These are phyloP conservation scores for Wallacemonas collosoma DNA, from an alignment of 208 protist genomes.

Conservation along the genomic window DNA sequence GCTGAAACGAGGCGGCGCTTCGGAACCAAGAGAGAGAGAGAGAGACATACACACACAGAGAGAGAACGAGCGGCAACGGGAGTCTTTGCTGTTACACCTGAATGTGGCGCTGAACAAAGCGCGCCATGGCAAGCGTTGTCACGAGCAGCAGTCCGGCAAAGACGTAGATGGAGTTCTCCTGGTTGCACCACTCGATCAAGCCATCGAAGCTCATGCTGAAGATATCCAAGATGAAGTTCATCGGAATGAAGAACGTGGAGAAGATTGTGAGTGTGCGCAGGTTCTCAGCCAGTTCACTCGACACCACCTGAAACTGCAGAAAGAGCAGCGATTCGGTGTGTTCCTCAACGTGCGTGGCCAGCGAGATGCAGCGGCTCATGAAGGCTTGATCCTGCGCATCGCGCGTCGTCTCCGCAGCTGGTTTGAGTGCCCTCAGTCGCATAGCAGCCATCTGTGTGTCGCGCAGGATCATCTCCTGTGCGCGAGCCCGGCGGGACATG, in stretches of 20 bases:
- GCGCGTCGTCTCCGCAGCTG: neutral
- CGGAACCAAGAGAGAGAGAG: neutral
- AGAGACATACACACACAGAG: neutral
- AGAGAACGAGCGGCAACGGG: neutral
- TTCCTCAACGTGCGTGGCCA: constrained; percentile 49
- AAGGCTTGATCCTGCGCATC: constrained; percentile 5
- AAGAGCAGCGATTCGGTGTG: constrained; percentile 57
- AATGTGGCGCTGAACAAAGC: constrained; percentile 25
- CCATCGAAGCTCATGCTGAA: constrained; percentile 46
- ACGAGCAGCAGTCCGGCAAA: constrained; percentile 24
- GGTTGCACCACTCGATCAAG: constrained; percentile 14
- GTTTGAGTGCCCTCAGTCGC: neutral
- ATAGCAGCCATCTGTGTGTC: constrained; percentile 36
- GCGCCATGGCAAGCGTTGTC: constrained; percentile 22
- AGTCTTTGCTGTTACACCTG: neutral
- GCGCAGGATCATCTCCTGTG: constrained; percentile 47
- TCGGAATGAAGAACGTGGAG: constrained; percentile 59
- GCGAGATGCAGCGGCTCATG: constrained; percentile 24
- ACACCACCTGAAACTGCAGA: constrained; percentile 59
- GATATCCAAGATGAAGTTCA: constrained; percentile 56
- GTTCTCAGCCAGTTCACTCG: constrained; percentile 55
- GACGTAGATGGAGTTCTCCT: constrained; percentile 14
- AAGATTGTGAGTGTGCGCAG: constrained; percentile 68
- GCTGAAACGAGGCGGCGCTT: no score
- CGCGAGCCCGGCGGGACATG: constrained; percentile 40